Base-by-base conservation (phyloP, 169 alveolate genomes). In the Fabrea salina region DNA sequence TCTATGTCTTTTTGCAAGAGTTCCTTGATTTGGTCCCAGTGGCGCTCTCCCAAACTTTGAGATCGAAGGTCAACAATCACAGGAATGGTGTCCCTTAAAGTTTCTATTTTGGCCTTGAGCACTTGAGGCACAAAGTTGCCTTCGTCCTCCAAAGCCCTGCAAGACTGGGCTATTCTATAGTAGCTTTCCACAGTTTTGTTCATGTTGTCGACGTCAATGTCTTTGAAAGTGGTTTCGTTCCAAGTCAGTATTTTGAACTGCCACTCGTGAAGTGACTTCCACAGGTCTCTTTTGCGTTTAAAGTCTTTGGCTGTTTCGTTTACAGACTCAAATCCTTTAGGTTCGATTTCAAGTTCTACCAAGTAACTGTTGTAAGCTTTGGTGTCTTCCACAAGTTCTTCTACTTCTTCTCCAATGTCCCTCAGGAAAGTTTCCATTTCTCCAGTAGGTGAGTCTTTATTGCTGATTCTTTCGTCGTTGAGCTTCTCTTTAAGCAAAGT, bases 221-320 rank as follows among this genome's bases (percentile, higher is more conserved):
- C 76, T 3, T 57, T 61, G 58, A 92, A 88, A 27, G 88, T 58
- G 16, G 86, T 89, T 32, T 85, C 89, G 49, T 83, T 79, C 96
- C 96, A 92, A 2, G 53, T 78, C 50, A 66, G 79, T 32, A 87
- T 85, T 32, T 71, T 56, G 37, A 83, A 88, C 56, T 87, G 86
- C 96, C 96, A 92, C 33, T 87, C 93, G 39, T 80, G 80, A 25
- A 85, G 40, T 0, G 93, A 79, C 68, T 87, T 89, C 96, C 96
- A 92, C 93, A 92, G 70, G 44, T 83, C 83, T 25, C 75, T 51
- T 41, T 88, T 88, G 16, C 86, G 30, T 50, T 79, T 64, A 35
- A 83, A 83, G 19, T 89, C 89, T 50, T 83, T 70, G 22, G 84
- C 87, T 50, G 67, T 77, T 27, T 86, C 49, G 25, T 79, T 74